Base-by-base conservation (phyloP, 805 yeast species). In the Kodamaea laetipori region DNA sequence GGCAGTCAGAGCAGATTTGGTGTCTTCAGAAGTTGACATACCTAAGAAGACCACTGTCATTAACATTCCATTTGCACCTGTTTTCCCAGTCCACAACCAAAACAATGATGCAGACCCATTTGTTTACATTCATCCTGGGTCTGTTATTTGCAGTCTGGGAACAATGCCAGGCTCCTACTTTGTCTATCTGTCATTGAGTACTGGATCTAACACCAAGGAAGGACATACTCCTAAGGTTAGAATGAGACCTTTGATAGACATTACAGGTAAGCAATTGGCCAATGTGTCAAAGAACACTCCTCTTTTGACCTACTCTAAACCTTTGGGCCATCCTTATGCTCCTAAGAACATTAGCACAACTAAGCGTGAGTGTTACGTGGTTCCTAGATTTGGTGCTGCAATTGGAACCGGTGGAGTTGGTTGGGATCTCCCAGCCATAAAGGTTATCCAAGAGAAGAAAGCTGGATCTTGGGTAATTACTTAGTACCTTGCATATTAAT, bases 281-380 rank as follows among this genome's bases (percentile, higher is more conserved):
- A 87, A 86, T 50, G 74, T 94, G 13, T 90, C 89, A 12, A 84
- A 82, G 51, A 70, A 69, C 21, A 82, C 95, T 12, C 81, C 86
- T 0, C 67, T 92, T 37, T 57, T 92, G 32, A 80, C 92, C 0
- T 90, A 85, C 63, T 89, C 97, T 19, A 92, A 90, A 57, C 98
- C 98, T 0, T 66, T 92, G 41, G 96, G 96, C 0, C 86, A 87
- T 43, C 96, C 97, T 2, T 80, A 88, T 56, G 95, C 89, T 1
- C 95, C 95, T 1, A 84, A 83, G 56, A 71, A 76, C 50, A 55
- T 86, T 11, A 69, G 80, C 3, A 68, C 86, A 0, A 78, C 82
- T 2, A 84, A 83, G 55, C 72, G 97, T 52, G 90, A 85, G 56
- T 87, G 95, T 53, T 90, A 88, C 66, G 97, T 90, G 11, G 82